Evolutionary conservation across 1,139 yeast genomes (phyloP), one percentile per base, ranked within the genome.

Genomic region (Magnusiomyces fungicola): DNA sequence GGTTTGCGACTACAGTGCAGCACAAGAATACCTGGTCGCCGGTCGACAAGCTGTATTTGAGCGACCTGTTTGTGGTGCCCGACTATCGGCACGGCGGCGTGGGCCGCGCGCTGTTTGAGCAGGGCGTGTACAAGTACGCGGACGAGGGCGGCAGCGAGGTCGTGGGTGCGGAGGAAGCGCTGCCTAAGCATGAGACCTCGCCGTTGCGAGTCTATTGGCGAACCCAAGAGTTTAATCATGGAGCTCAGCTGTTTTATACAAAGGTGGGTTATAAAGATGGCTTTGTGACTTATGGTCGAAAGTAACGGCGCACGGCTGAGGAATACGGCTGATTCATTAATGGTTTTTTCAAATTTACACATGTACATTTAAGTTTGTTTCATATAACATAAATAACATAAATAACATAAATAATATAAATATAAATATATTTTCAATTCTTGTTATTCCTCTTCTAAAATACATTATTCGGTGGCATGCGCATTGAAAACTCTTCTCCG

Each of bases 401-500:
- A n/a, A n/a, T n/a, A n/a, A n/a, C n/a, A n/a, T n/a, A n/a, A n/a
- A n/a, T n/a, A 38, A 19, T 9, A 22, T 27, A 27, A 9, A 27
- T 27, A 27, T 27, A 27, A 9, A 27, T 27, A 27, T 27, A 27
- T 27, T 9, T 27, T 9, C 14, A n/a, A n/a, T n/a, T n/a, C n/a
- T n/a, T n/a, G n/a, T n/a, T n/a, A n/a, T n/a, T n/a, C n/a, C n/a
- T 27, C 12, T 12, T 32, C 43, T 46, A 50, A 46, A 32, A 41
- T 34, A 45, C 48, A 47, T 46, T 49, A 27, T 43, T 30, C 2
- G 51, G 53, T n/a, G 50, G 52, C 43, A 74, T 71, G 62, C 96
- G 78, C 43, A 88, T 84, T 25, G 90, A 83, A 63, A 87, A 89
- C 48, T 86, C 95, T 45, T 85, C 94, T n/a, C 96, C 96, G 55